These are phyloP conservation scores for Suillus clintonianus DNA, from an alignment of 768 basidiomycete species.

Conservation along the genomic window DNA sequence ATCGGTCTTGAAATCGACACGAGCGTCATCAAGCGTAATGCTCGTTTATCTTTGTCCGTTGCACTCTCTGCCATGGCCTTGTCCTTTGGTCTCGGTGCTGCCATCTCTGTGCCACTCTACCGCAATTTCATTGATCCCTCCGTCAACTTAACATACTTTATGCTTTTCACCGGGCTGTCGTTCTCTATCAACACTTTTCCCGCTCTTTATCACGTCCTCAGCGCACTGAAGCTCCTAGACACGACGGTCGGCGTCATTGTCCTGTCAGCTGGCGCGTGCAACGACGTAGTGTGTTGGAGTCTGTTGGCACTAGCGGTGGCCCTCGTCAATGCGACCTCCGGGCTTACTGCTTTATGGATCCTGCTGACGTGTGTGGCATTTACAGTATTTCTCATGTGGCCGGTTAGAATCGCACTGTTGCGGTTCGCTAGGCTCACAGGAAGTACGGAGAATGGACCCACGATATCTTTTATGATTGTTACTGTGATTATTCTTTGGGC, in stretches of 20 bases:
- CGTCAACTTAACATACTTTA: constrained; percentile 80
- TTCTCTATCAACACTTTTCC: constrained; percentile 89
- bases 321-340: constrained; percentile 83
- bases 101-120: constrained; percentile 73
- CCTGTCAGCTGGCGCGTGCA: constrained; percentile 88
- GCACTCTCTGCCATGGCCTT: constrained; percentile 80
- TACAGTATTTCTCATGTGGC: constrained; percentile 74
- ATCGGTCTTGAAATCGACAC: constrained; percentile 94
- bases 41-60: constrained; percentile 62
- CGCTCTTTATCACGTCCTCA: constrained; percentile 85
- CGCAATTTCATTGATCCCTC: constrained; percentile 62
- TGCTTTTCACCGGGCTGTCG: constrained; percentile 92
- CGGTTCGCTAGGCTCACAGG: constrained; percentile 81
- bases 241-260: constrained; percentile 93
- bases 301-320: constrained; percentile 89
- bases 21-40: constrained; percentile 75
- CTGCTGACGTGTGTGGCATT: constrained; percentile 80
- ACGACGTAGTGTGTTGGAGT: constrained; percentile 87
- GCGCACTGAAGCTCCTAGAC: constrained; percentile 86
- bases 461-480: constrained; percentile 85
- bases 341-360: constrained; percentile 83
- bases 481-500: constrained; percentile 83
- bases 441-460: constrained; percentile 78
- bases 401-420: constrained; percentile 57
- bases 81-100: constrained; percentile 88